Base-by-base conservation (phyloP, 2,329 filamentous ascomycete species). In the Ascochyta lentis region DNA sequence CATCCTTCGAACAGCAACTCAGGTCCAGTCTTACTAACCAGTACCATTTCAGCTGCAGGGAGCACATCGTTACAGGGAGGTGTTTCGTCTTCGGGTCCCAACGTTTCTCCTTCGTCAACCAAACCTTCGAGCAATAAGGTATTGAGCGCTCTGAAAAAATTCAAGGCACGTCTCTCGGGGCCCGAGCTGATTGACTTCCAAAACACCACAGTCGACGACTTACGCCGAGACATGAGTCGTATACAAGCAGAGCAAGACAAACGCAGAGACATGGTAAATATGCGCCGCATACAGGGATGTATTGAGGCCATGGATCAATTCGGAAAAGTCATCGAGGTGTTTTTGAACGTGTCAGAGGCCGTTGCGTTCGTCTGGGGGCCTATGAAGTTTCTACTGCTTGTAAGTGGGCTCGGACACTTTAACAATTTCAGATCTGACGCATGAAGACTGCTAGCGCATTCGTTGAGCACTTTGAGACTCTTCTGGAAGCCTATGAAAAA, bases 401-500 rank as follows among this genome's bases (percentile, higher is more conserved):
- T 72, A 47, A 31, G 56, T 27, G 12, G n/a, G 6, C 6, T 34
- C 15, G 31, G 8, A n/a, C 10, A n/a, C 4, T 13, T 6, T 34
- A 4, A 15, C 8, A 34, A 6, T n/a, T 12, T 27, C 7, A 4
- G 6, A 29, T 12, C 43, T 60, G 26, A 64, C 19, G 7, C 12
- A 0, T 31, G 15, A 10, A 70, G 68, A 62, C 64, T n/a, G 69
- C 75, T 2, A 69, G 58, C 47, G 73, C 64, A 12, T 71, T 66
- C 53, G 31, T 59, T 2, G 73, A 77, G 0, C 65, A 65, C 6
- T 76, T 79, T 41, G 72, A 79, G 16, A 61, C 58, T 4, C 38
- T 79, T 1, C 56, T 79, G 1, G 71, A 76, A 38, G 75, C 75
- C 0, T 79, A 79, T 56, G 55, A 75, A 39, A 59, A 69, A 5